Percentiles rank a stretch among this genome's conserved stretches.
phyloP scores from a whole-genome alignment of 2,329 filamentous ascomycete genomes.

The Colletotrichum sublineola region DNA sequence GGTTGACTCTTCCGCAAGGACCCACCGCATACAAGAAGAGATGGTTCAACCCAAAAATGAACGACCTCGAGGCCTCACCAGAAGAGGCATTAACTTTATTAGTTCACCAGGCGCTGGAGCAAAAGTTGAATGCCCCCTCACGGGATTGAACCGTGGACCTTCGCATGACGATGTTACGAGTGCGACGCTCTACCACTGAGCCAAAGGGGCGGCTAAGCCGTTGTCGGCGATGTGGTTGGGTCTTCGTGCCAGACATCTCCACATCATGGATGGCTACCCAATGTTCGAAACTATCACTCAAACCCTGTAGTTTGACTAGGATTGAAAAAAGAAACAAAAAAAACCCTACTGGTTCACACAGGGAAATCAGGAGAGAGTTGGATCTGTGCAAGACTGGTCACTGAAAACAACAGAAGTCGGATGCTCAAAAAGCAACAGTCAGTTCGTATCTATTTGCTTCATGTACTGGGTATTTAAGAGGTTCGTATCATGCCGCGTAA shows the following conservation, averaged over 20 bases:
- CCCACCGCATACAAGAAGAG: background rate
- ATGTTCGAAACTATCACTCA: background rate
- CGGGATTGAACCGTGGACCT: conserved; percentile 41
- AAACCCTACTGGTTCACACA: no score
- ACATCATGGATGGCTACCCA: background rate
- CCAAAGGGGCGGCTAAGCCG: conserved; percentile 21
- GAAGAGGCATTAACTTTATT: background rate
- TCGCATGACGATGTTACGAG: conserved; percentile 35
- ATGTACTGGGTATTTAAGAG: background rate
- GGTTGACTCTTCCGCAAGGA: background rate
- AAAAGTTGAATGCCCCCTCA: conserved; percentile 30
- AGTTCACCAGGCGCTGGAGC: background rate
- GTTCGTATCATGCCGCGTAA: background rate
- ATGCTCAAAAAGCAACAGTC: background rate
- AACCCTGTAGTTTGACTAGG: background rate
- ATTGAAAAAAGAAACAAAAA: background rate
- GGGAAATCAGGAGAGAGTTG: background rate
- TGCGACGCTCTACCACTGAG: conserved; percentile 42
- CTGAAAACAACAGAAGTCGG: no score
- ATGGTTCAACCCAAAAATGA: background rate
- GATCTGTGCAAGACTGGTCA: background rate
- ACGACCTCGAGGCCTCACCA: no score
- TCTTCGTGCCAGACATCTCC: conserved; percentile 5
- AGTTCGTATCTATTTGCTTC: background rate
- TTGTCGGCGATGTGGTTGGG: background rate